Evolutionary conservation across 768 basidiomycete species (phyloP), one percentile per base, ranked within the genome.

Genomic region (Lepiota subincarnata): DNA sequence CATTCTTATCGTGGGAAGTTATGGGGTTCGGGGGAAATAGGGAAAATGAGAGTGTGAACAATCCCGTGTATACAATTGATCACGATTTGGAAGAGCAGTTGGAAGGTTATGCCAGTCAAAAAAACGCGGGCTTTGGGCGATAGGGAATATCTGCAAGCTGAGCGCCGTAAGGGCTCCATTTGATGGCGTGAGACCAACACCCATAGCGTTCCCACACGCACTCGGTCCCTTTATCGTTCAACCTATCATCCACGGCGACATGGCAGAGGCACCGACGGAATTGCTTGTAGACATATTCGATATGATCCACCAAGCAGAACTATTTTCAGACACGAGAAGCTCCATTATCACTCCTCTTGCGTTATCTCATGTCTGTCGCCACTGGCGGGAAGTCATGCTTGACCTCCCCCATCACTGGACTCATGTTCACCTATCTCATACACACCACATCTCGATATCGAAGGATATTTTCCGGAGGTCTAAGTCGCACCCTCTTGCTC

Each of bases 381-480:
- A 7, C 26, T 51, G 50, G 50, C 50, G 40, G 0, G 26, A 31
- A 42, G 41, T 51, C 41, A 42, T 51, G 5, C 50, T 51, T 24
- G 40, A 34, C 20, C 50, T 51, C 5, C 50, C 50, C 18, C 50
- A 42, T 12, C 40, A 42, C 19, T 51, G 50, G 50, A 51, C 50
- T n/a, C 39, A 42, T 14, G 31, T 51, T 6, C 50, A 51, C 35
- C 16, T 51, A 42, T 51, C 50, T 13, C 50, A 51, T 31, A 41
- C 40, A 5, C 50, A 14, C 11, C 50, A 41, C 8, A 11, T 22
- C 26, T 43, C 28, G 16, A 14, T 51, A 34, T 31, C 50, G 4
- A 13, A 24, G 40, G 41, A 20, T 5, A 41, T 51, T 6, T 13
- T 51, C 41, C 50, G 18, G 6, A 13, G 50, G 14, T 51, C 50